Conservation (phyloP, 2,329 filamentous ascomycete species). For the Exophiala phaeomuriformis region DNA sequence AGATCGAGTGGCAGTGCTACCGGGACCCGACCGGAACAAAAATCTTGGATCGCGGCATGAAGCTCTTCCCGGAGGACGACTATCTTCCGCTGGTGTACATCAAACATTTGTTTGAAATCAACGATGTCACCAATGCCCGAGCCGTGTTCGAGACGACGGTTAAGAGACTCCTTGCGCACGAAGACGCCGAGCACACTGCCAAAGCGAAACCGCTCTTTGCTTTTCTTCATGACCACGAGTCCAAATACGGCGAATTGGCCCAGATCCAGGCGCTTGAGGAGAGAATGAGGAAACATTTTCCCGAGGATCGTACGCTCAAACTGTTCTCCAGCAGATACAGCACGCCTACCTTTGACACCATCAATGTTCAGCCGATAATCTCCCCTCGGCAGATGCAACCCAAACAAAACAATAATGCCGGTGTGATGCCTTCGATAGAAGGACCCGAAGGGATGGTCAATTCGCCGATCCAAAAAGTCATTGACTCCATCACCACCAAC, state of each 20-base stretch:
- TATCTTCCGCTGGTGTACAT: conserved; percentile 91
- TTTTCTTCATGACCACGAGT: conserved; percentile 94
- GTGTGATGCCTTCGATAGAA: conserved; percentile 35
- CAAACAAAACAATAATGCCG: conserved; percentile 38
- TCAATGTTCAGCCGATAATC: conserved; percentile 71
- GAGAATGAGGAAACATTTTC: conserved; percentile 89
- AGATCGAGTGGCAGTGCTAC: conserved; percentile 93
- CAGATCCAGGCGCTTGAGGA: conserved; percentile 87
- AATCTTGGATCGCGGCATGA: conserved; percentile 91
- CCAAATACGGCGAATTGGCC: conserved; percentile 82
- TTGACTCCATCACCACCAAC: conserved; percentile 33
- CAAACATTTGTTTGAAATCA: conserved; percentile 85
- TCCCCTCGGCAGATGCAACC: conserved; percentile 73
- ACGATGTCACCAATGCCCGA: conserved; percentile 89
- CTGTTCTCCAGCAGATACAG: conserved; percentile 73
- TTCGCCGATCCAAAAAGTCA: conserved; percentile 34
- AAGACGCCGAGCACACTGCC: conserved; percentile 61
- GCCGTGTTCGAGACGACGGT: conserved; percentile 95
- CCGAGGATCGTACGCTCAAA: conserved; percentile 68
- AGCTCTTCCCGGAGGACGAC: conserved; percentile 89
- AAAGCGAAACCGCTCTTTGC: conserved; percentile 80
- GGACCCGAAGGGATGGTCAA: conserved; percentile 25
- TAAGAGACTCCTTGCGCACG: conserved; percentile 59
- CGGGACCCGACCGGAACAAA: conserved; percentile 87
- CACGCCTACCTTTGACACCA: conserved; percentile 69